Evolutionary conservation across 164 flowering plant genomes (phyloP), one percentile per base, ranked within the genome.

Genomic region (Liriodendron chinense): DNA sequence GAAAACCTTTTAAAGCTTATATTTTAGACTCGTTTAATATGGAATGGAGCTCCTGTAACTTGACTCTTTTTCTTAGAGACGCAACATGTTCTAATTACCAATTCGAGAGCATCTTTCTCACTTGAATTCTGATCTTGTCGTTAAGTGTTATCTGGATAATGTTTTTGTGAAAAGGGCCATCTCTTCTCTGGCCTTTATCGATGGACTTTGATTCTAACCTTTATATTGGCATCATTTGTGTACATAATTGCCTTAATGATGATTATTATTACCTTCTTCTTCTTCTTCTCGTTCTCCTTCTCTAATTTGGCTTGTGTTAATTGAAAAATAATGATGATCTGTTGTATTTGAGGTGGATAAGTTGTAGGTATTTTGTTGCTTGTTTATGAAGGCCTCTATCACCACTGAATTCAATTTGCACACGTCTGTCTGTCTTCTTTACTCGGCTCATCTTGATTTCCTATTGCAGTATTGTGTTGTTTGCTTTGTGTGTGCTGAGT

Each of bases 21-120:
- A 65, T 73, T 79, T 75, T 62, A 76, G 81, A 78, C 70, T 74
- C 53, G 73, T 83, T 83, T 34, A 34, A 76, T 82, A 75, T 78
- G 82, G 82, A 77, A 76, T 85, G 80, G 82, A 83, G 83, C 80
- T 68, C 69, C 67, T 81, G 63, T 84, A 82, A 85, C 79, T 68
- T 79, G 70, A 78, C 79, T 83, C 61, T 77, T 62, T 64, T 62
- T 59, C 70, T 71, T 74, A 79, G 78, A 72, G 70, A 64, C 72
- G 80, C 65, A 65, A 66, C 62, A 23, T 70, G 72, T 56, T 77
- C 73, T 75, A 65, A 57, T 56, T 72, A 24, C 53, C 69, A 21
- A 50, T 68, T 65, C 21, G 61, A 25, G 26, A 59, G 14, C 57
- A 34, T 47, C 28, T 7, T 72, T 72, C 69, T 71, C 59, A 34